Evolutionary conservation across 148 eudicot species (phyloP), one percentile per base, ranked within the genome.

Genomic region (Beta vulgaris): DNA sequence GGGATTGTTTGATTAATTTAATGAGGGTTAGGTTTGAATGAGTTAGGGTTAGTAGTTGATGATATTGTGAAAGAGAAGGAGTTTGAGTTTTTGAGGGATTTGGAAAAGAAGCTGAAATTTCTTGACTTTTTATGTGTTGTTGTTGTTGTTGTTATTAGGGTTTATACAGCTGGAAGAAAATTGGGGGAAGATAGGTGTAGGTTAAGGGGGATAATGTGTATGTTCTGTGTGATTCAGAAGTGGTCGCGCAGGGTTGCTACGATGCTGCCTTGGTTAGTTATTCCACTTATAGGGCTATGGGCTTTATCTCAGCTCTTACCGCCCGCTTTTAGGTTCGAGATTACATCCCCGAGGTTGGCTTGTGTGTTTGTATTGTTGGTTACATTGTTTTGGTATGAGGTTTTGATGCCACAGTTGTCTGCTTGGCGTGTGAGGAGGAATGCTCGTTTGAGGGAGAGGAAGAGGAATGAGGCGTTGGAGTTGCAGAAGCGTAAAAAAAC

Each of bases 191-290:
- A 42, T 77, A 78, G 85, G 87, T 62, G 85, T 43, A 76, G 81
- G 86, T 58, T 80, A 66, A 78, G 86, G 87, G 91, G 96, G 96
- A 92, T 90, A 95, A 95, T 95, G 98, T 95, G 98, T 89, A 89
- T 92, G 90, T 92, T 95, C 79, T 95, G 98, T 69, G 96, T 88
- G 84, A 92, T 95, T 87, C 97, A 92, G 87, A 92, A 89, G 91
- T 95, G 97, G 97, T 92, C 98, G 76, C 90, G 98, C 74, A 85
- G 90, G 86, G 87, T 92, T 84, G 98, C 98, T 81, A 95, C 98
- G 78, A 92, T 95, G 97, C 87, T 95, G 84, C 98, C 98, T 73
- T 95, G 98, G 98, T 82, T 95, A 81, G 98, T 95, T 29, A 86
- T 95, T 65, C 98, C 98, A 70, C 90, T 95, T 77, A 95, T 95